Conservation (phyloP, 257 asterid genomes). For the Osmanthus fragrans region DNA sequence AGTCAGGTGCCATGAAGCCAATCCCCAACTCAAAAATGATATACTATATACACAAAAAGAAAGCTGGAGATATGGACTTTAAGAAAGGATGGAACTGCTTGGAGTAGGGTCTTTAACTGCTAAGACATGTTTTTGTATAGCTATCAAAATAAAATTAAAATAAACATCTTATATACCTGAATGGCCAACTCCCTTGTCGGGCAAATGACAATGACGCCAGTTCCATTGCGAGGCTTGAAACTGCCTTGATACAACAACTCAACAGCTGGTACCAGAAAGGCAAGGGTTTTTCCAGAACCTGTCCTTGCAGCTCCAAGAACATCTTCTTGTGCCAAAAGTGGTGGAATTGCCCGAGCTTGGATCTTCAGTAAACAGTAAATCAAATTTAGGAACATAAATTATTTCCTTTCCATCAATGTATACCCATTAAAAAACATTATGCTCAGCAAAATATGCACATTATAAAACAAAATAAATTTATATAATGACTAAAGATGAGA, state of each 20-base stretch:
- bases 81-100: neutral
- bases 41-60: too few relatives aligned
- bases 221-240: slow-evolving; percentile 79
- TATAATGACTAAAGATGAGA: neutral
- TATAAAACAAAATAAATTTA: neutral
- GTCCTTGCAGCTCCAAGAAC: slow-evolving; percentile 99
- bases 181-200: slow-evolving; percentile 97
- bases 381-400: neutral
- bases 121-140: neutral
- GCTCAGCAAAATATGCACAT: neutral
- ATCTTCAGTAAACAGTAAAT: slow-evolving; percentile 46
- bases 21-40: neutral
- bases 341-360: slow-evolving; percentile 90
- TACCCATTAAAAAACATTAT: slow-evolving; percentile 1
- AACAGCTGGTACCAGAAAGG: slow-evolving; percentile 84
- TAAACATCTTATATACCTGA: slow-evolving; percentile 48
- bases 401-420: neutral
- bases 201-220: slow-evolving; percentile 88
- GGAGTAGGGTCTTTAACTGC: neutral
- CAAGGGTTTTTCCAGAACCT: slow-evolving; percentile 97
- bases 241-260: slow-evolving; percentile 60
- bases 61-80: neutral
- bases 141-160: slow-evolving; percentile 12
- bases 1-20: neutral
- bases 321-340: slow-evolving; percentile 80